Evolutionary conservation across 2,329 filamentous ascomycete species (phyloP), one percentile per base, ranked within the genome.

Genomic region (Fusarium equiseti): DNA sequence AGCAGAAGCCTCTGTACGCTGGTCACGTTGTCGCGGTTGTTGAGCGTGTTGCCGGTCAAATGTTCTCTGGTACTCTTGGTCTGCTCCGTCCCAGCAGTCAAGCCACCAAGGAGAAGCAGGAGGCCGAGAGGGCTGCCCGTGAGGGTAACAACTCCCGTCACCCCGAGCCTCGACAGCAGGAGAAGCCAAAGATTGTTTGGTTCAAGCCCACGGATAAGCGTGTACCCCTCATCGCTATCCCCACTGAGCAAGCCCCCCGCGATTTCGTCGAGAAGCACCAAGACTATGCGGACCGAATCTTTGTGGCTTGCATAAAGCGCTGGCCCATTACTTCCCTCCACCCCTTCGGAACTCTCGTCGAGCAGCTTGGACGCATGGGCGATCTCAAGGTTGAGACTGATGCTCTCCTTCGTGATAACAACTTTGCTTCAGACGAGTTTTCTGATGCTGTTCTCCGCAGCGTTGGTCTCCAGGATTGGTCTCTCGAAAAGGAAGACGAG

Each of bases 281-380:
- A 80, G 94, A 98, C 31, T 99, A 98, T 76, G 94, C 95, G 61
- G 97, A 97, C 82, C 92, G 94, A 76, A 99, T 99, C 77, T 99
- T 99, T 73, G 96, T 99, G 74, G 96, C 96, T 50, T 98, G 95
- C 84, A 99, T 99, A 83, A 99, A 99, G 88, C 90, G 96, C 78
- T 99, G 96, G 96, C 96, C 96, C 70, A 99, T 99, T 77, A 99
- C 96, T 29, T 99, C 96, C n/a, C 89, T 99, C 59, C 96, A 99
- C 83, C 96, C 96, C 32, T 99, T 99, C 77, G 96, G 96, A 79
- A 99, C 96, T 11, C 90, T 99, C 49, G 95, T 98, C 57, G 96
- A 99, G 83, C 94, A 97, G 82, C 91, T 99, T 57, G 96, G 96
- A 68, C 93, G 94, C 79, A 98, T 98, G 93, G 96, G 96, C 73